Conservation (phyloP, 257 asterid species). For the Solanum virginianum region DNA sequence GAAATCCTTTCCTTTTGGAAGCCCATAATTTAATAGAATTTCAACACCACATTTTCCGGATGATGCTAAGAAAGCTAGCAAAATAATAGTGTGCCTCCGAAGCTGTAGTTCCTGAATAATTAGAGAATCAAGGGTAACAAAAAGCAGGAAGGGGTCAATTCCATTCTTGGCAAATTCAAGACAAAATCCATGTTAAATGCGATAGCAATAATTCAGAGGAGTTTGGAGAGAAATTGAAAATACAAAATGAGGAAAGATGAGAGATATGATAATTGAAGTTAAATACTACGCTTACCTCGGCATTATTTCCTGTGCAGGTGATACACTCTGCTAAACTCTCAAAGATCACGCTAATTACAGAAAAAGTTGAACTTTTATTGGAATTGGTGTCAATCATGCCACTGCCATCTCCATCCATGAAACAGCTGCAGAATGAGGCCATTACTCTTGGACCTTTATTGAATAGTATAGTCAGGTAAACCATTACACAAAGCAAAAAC, state of each 20-base stretch:
- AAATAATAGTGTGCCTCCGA: constrained; percentile 54
- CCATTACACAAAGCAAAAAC: background rate
- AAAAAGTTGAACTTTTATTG: constrained; percentile 19
- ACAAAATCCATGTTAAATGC: background rate
- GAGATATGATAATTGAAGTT: background rate
- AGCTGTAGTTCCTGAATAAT: constrained; percentile 80
- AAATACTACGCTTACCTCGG: constrained; percentile 36
- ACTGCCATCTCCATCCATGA: constrained; percentile 25
- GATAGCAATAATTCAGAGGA: background rate
- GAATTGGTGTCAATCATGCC: constrained; percentile 14
- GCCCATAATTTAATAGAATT: constrained; percentile 38
- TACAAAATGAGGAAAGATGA: background rate
- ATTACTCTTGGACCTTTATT: constrained; percentile 66
- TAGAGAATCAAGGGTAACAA: background rate
- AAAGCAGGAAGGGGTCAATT: background rate
- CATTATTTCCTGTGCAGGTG: constrained; percentile 49
- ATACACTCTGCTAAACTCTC: constrained; percentile 69
- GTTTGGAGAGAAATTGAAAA: background rate
- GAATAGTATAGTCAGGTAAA: constrained; percentile 5
- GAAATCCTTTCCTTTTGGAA: constrained; percentile 41
- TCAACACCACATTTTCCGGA: constrained; percentile 58
- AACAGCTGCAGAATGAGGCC: constrained; percentile 40
- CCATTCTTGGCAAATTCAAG: background rate
- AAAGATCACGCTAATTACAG: constrained; percentile 36
- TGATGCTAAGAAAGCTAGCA: constrained; percentile 83